phyloP scores from a whole-genome alignment of 2,329 filamentous ascomycete genomes.

The Botrytis hyacinthi region DNA sequence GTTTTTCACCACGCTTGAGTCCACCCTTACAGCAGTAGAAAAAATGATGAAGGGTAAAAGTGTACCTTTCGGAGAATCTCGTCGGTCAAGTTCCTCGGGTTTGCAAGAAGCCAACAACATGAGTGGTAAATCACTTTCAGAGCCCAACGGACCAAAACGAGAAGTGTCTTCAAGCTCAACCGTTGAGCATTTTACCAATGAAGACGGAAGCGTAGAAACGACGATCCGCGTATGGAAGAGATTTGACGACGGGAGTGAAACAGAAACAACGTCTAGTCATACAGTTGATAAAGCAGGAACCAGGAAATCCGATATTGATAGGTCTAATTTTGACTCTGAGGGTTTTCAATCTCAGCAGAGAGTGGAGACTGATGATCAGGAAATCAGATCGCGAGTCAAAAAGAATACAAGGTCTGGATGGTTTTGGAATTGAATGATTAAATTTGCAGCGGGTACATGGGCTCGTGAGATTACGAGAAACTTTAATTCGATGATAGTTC shows the following conservation, averaged over 20 bases:
- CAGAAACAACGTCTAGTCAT: slow-evolving; percentile 21
- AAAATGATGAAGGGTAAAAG: slow-evolving; percentile 7
- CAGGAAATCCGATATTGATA: neutral
- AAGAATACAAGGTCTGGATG: slow-evolving; percentile 21
- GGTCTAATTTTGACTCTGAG: neutral
- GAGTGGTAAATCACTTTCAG: neutral
- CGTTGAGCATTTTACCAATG: slow-evolving; percentile 21
- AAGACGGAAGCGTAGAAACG: slow-evolving; percentile 26
- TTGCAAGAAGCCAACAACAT: neutral
- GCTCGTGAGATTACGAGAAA: neutral
- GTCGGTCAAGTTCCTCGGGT: neutral
- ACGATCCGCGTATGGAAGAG: slow-evolving; percentile 21
- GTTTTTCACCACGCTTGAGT: slow-evolving; percentile 9
- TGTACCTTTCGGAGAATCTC: neutral
- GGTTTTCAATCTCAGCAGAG: neutral
- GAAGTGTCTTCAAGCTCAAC: slow-evolving; percentile 24
- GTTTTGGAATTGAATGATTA: slow-evolving; percentile 27
- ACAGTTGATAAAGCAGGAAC: neutral
- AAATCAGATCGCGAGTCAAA: neutral
- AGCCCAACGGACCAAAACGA: neutral
- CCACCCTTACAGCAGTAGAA: slow-evolving; percentile 8
- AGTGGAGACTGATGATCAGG: neutral
- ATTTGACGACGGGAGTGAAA: slow-evolving; percentile 25
- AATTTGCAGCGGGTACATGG: neutral
- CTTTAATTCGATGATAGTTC: neutral